Evolutionary conservation across 352 stramenopile species (phyloP).

Genomic region (Phytophthora kernoviae): DNA sequence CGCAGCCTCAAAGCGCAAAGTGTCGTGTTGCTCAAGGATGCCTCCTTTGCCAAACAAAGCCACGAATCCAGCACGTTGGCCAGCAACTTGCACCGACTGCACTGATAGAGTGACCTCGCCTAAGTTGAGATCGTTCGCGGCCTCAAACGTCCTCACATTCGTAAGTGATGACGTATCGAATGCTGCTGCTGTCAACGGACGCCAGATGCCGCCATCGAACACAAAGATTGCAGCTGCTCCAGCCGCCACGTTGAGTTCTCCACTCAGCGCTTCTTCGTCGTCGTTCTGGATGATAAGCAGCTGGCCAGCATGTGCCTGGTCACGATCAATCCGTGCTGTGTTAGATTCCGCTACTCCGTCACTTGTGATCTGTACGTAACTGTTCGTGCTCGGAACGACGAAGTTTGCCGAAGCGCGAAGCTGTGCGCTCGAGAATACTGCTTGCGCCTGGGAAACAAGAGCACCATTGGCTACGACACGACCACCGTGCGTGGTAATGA

Average conservation of each 20-base stretch:
- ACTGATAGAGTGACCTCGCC: slow-evolving; percentile 74
- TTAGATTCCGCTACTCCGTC: slow-evolving; percentile 48
- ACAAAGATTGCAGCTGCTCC: slow-evolving; percentile 63
- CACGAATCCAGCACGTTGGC: slow-evolving; percentile 57
- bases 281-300: slow-evolving; percentile 81
- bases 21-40: slow-evolving; percentile 59
- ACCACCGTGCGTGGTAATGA: slow-evolving; percentile 48
- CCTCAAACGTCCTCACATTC: slow-evolving; percentile 62
- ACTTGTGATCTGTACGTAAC: slow-evolving; percentile 70
- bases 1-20: slow-evolving; percentile 65
- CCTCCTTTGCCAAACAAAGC: slow-evolving; percentile 77
- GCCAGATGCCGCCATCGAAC: slow-evolving; percentile 69
- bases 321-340: slow-evolving; percentile 42
- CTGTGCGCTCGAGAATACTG: slow-evolving; percentile 52
- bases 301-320: slow-evolving; percentile 54
- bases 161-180: slow-evolving; percentile 68
- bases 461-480: slow-evolving; percentile 55
- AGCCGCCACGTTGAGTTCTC: slow-evolving; percentile 58
- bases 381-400: slow-evolving; percentile 61
- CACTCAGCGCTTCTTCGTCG: slow-evolving; percentile 55
- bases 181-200: slow-evolving; percentile 64
- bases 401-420: slow-evolving; percentile 44
- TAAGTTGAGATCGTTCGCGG: slow-evolving; percentile 76
- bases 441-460: slow-evolving; percentile 56
- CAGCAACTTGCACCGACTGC: slow-evolving; percentile 62